These are phyloP conservation scores for Rhizomucor pusillus DNA, from an alignment of 371 early-diverging fungal species.

Conservation along the genomic window DNA sequence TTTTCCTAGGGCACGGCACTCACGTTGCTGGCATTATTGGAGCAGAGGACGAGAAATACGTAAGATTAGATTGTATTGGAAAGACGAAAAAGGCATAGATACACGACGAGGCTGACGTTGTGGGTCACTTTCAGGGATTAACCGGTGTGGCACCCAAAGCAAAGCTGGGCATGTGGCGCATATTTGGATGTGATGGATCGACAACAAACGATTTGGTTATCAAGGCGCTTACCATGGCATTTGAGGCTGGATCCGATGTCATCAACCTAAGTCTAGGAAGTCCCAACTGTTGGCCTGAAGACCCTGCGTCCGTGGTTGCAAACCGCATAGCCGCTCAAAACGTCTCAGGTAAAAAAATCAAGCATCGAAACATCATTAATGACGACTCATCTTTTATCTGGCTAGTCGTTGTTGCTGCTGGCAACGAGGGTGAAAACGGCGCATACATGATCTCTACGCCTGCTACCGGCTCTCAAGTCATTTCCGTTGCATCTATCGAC, in stretches of 20 bases:
- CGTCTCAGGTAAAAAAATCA: slow-evolving; percentile 24
- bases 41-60: slow-evolving; percentile 41
- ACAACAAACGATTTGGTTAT: slow-evolving; percentile 66
- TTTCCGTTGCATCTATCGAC: slow-evolving; percentile 67
- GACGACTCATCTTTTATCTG: neutral
- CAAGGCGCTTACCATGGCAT: slow-evolving; percentile 63
- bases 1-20: slow-evolving; percentile 50
- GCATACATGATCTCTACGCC: slow-evolving; percentile 52
- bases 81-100: neutral
- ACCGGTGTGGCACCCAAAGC: slow-evolving; percentile 69
- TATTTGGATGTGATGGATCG: slow-evolving; percentile 68
- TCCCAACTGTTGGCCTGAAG: slow-evolving; percentile 56
- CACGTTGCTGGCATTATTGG: slow-evolving; percentile 68
- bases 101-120: neutral
- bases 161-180: slow-evolving; percentile 59
- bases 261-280: slow-evolving; percentile 77
- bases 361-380: neutral
- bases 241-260: slow-evolving; percentile 55
- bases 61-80: slow-evolving; percentile 7
- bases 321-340: slow-evolving; percentile 40
- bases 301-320: slow-evolving; percentile 51
- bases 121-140: slow-evolving; percentile 33
- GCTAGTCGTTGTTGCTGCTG: slow-evolving; percentile 58
- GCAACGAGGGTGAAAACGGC: slow-evolving; percentile 64
- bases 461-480: slow-evolving; percentile 42